Conservation (phyloP, 345 rosid genomes). For the Luvunga scandens region DNA sequence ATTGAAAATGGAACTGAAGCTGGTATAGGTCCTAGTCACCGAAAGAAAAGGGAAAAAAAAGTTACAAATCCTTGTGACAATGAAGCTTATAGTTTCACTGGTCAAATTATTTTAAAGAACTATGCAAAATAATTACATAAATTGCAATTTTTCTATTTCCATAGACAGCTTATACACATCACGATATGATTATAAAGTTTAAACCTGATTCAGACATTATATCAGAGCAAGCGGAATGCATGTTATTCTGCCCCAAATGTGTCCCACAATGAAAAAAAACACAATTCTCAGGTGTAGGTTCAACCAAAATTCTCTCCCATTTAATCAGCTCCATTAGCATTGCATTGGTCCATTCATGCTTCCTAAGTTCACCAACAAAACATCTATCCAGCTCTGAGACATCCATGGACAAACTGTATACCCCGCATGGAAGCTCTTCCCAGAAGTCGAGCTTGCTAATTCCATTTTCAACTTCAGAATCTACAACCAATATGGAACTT, state of each 20-base stretch:
- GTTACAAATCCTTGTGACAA: background rate
- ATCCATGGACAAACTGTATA: constrained; percentile 55
- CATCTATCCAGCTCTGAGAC: constrained; percentile 29
- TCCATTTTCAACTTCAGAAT: constrained; percentile 44
- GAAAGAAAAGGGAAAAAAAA: background rate
- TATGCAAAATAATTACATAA: background rate
- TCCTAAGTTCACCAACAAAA: constrained; percentile 47
- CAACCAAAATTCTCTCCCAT: constrained; percentile 65
- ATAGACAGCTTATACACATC: background rate
- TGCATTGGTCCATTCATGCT: constrained; percentile 61
- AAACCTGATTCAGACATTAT: constrained; percentile 22
- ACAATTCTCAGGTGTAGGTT: constrained; percentile 41
- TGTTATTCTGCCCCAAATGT: constrained; percentile 10
- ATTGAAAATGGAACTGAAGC: constrained; percentile 33
- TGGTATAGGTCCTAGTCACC: constrained; percentile 19
- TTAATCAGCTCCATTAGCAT: constrained; percentile 54
- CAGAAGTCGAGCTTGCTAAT: constrained; percentile 40
- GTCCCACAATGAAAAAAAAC: constrained; percentile 11
- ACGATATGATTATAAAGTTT: background rate
- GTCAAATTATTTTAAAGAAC: background rate
- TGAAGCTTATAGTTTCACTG: background rate
- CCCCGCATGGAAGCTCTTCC: constrained; percentile 94
- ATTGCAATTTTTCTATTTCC: background rate
- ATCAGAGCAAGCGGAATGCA: constrained; percentile 23
- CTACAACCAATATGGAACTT: constrained; percentile 29